Evolutionary conservation across 2,329 filamentous ascomycete species (phyloP), one percentile per base, ranked within the genome.

Genomic region (Apiospora sp.): DNA sequence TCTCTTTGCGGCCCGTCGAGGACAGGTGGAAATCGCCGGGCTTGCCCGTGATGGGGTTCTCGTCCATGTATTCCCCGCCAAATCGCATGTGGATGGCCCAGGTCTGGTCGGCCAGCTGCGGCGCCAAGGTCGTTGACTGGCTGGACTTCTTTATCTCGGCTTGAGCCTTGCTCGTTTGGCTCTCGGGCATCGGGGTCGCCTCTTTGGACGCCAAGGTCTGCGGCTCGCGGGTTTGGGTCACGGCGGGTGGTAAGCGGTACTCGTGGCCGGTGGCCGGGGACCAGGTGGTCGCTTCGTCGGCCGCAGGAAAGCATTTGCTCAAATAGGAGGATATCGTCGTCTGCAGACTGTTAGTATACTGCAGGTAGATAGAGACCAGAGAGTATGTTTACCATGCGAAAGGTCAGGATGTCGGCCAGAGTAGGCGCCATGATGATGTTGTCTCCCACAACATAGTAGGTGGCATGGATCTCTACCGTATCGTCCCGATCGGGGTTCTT

Each of bases 381-480:
- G 37, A 41, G 49, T 44, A 41, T 64, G 80, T 85, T 67, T 80
- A 92, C 90, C 75, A 92, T 86, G 76, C 90, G 83, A 69, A 87
- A 88, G 67, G 86, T 87, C 16, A 93, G 78, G 12, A 92, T 86
- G 77, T 92, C 90, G 2, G 86, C 87, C 34, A 92, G 76, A 1
- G 87, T 87, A 1, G 91, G 90, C 12, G 91, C 90, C 87, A 90
- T 90, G 78, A 92, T 92, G 4, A 93, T 88, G 71, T 92, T 90
- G 75, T 91, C 89, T 0, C 90, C 90, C 0, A 91, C 86, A 2
- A 93, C 86, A 77, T 91, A 92, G 78, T 92, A 93, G 2, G 87
- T 87, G 5, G 87, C 84, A 51, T 91, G 87, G 0, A 92, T 85
- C 1, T 82, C 87, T 37, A 92, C 84, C 73, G 91, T 89, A 75